Conservation (phyloP, 2,329 filamentous ascomycete genomes). For the Diaporthe aspalathi region DNA sequence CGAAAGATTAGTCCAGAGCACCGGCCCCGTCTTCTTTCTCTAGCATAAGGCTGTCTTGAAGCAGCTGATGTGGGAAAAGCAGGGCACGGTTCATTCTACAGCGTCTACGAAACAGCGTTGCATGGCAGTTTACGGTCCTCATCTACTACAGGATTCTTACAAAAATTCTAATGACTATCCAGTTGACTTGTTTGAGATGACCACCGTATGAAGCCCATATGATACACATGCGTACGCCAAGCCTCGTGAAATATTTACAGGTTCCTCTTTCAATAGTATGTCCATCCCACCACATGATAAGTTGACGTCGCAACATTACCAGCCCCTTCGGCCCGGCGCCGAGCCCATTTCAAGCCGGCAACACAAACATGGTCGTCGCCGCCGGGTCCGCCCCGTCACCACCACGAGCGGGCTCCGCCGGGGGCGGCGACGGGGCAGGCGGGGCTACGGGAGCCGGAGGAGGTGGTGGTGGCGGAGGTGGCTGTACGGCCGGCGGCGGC, state of each 20-base stretch:
- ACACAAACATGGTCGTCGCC: slow-evolving; percentile 6
- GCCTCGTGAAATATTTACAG: neutral
- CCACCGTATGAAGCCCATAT: neutral
- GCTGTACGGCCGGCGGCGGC: neutral
- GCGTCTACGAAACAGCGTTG: neutral
- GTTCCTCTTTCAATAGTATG: neutral
- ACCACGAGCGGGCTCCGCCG: neutral
- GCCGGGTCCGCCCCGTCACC: slow-evolving; percentile 6
- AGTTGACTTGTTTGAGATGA: neutral
- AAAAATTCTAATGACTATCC: neutral
- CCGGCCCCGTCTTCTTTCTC: neutral
- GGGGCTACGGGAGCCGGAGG: neutral
- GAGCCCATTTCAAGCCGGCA: neutral
- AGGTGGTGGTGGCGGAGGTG: neutral
- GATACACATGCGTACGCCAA: neutral
- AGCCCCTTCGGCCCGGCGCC: too few relatives aligned
- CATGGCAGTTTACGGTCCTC: neutral
- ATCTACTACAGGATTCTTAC: neutral
- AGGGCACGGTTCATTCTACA: slow-evolving; percentile 4
- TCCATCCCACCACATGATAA: neutral
- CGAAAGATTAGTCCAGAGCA: neutral
- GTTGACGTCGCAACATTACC: neutral
- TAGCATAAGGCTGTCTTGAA: neutral
- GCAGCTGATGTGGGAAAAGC: neutral
- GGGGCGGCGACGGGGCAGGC: neutral